Evolutionary conservation across 169 alveolate genomes (phyloP).

Genomic region (Plasmodium sp.): DNA sequence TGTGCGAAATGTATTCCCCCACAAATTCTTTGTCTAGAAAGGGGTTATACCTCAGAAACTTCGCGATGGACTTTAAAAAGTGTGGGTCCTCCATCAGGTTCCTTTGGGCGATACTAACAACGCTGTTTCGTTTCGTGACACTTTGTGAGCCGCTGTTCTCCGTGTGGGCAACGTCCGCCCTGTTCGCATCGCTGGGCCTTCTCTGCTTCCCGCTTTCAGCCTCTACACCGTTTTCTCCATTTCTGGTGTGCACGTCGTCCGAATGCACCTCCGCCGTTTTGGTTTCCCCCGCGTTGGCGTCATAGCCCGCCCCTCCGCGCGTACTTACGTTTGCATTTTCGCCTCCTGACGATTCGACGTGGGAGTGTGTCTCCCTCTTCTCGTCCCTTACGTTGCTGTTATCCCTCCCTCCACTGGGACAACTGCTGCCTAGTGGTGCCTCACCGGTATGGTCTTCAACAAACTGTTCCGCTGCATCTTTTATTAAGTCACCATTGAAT

Average conservation of each 20-base stretch:
- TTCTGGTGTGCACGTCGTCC: not conserved
- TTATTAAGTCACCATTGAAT: not conserved
- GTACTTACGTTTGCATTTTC: not conserved
- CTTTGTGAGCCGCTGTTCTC: not conserved
- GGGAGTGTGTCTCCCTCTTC: not conserved
- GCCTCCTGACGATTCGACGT: not conserved
- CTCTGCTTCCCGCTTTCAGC: not conserved
- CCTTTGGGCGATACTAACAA: not conserved
- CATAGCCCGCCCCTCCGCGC: not conserved
- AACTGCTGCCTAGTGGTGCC: not conserved
- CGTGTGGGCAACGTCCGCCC: not conserved
- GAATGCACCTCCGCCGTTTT: not conserved
- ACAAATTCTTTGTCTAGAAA: slow-evolving; percentile 82
- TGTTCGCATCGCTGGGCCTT: slow-evolving; percentile 2
- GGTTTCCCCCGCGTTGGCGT: not conserved
- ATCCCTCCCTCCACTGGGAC: not conserved
- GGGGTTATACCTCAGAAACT: slow-evolving; percentile 79
- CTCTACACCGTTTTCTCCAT: slow-evolving; percentile 12
- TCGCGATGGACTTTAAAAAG: slow-evolving; percentile 78
- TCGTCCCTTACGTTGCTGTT: not conserved
- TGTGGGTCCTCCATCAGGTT: slow-evolving; percentile 77
- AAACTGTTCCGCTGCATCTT: not conserved
- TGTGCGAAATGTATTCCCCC: slow-evolving; percentile 86
- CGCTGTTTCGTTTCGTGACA: not conserved
- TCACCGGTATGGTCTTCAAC: not conserved